A percentile compares a stretch with the other conserved stretches of the same genome.
Conservation (phyloP, 257 asterid species). For the Primulina eburnea region DNA sequence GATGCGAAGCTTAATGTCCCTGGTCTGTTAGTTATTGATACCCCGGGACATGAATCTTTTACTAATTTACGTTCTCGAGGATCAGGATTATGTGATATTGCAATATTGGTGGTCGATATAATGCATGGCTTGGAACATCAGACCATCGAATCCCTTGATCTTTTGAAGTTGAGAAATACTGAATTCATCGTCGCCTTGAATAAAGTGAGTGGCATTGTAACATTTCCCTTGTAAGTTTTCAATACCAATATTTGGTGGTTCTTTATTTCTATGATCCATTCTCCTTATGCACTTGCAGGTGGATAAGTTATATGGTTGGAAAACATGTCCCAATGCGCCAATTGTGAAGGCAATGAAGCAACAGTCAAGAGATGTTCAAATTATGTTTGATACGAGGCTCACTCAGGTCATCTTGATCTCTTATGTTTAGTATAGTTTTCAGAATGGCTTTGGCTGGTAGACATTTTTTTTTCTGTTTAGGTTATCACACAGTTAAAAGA, state of each 20-base stretch:
- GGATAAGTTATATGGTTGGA: slow-evolving; percentile 91
- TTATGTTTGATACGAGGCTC: slow-evolving; percentile 67
- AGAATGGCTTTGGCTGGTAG: slow-evolving; percentile 26
- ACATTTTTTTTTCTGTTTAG: slow-evolving; percentile 36
- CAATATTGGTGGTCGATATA: slow-evolving; percentile 92
- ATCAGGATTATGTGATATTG: slow-evolving; percentile 95
- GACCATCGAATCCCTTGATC: slow-evolving; percentile 93
- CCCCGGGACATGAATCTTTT: slow-evolving; percentile 98
- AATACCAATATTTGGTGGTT: slow-evolving; percentile 4
- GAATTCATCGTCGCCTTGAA: slow-evolving; percentile 88
- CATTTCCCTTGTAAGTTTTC: slow-evolving; percentile 11
- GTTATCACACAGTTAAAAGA: slow-evolving; percentile 74
- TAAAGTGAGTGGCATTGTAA: slow-evolving; percentile 54
- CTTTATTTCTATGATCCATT: slow-evolving; percentile 1
- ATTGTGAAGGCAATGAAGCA: slow-evolving; percentile 73
- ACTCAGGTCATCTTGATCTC: slow-evolving; percentile 48
- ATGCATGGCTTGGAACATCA: slow-evolving; percentile 99
- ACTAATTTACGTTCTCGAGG: slow-evolving; percentile 91
- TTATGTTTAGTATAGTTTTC: slow-evolving; percentile 17
- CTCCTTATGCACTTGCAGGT: slow-evolving; percentile 45
- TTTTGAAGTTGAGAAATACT: slow-evolving; percentile 86
- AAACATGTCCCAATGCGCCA: slow-evolving; percentile 71
- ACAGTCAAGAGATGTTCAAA: slow-evolving; percentile 70
- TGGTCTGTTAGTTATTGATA: slow-evolving; percentile 89
- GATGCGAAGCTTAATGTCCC: slow-evolving; percentile 95